These are phyloP conservation scores for Trichoderma oligosporum DNA, from an alignment of 2,329 filamentous ascomycete genomes.

Conservation along the genomic window DNA sequence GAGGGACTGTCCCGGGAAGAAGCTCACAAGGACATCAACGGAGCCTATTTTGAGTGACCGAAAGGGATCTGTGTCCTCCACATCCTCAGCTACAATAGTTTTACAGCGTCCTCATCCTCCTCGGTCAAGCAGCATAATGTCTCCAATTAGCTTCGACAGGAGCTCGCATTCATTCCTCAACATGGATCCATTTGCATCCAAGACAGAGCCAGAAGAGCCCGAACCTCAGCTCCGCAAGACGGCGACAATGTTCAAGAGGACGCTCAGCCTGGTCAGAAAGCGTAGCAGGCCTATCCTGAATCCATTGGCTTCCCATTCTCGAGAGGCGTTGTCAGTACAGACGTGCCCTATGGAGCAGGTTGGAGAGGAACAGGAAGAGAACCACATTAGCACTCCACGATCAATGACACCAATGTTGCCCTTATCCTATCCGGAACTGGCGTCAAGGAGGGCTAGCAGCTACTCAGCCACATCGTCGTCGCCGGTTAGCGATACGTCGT, in stretches of 20 bases:
- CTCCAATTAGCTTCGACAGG: slow-evolving; percentile 34
- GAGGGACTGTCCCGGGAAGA: slow-evolving; percentile 26
- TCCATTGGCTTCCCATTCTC: slow-evolving; percentile 34
- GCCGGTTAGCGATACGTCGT: slow-evolving; percentile 25
- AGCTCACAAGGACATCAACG: slow-evolving; percentile 32
- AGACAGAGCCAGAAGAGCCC: slow-evolving; percentile 31
- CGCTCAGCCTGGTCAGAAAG: slow-evolving; percentile 53
- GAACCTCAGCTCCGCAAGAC: slow-evolving; percentile 40
- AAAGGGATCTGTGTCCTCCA: slow-evolving; percentile 33
- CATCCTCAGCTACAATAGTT: slow-evolving; percentile 34
- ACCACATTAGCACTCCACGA: slow-evolving; percentile 28
- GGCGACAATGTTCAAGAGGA: slow-evolving; percentile 49
- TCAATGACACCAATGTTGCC: slow-evolving; percentile 25
- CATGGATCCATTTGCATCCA: slow-evolving; percentile 51
- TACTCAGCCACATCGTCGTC: slow-evolving; percentile 19
- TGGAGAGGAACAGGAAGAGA: slow-evolving; percentile 32
- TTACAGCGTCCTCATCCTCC: slow-evolving; percentile 39
- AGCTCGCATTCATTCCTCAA: slow-evolving; percentile 47
- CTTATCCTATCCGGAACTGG: slow-evolving; percentile 47
- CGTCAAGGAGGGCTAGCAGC: slow-evolving; percentile 41
- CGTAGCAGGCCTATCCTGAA: slow-evolving; percentile 50
- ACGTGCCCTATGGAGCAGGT: slow-evolving; percentile 33
- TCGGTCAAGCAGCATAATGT: slow-evolving; percentile 43
- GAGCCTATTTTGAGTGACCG: slow-evolving; percentile 29
- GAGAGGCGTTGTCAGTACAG: slow-evolving; percentile 32